Conservation (phyloP, 345 rosid species). For the Populus davidiana region DNA sequence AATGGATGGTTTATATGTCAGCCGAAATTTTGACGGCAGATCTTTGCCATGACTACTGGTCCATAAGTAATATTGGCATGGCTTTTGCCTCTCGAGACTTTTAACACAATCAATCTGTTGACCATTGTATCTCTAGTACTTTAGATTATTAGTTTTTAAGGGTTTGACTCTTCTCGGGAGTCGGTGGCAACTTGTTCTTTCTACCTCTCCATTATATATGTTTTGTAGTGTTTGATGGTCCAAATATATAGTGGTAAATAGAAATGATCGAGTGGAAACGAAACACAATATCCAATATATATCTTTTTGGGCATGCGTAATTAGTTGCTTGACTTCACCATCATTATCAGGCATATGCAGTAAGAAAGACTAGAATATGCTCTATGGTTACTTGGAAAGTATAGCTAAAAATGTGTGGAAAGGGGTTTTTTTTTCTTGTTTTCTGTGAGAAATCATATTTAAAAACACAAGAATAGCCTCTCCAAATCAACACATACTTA, state of each 20-base stretch:
- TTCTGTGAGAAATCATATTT: too few relatives aligned
- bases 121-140: neutral
- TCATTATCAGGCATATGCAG: neutral
- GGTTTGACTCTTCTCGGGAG: slow-evolving; percentile 13
- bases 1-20: slow-evolving; percentile 6
- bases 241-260: neutral
- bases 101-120: neutral
- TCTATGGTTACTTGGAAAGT: neutral
- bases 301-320: neutral
- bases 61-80: neutral
- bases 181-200: neutral
- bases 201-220: neutral
- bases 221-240: neutral
- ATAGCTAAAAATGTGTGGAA: neutral
- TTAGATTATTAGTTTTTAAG: neutral
- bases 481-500: too few relatives aligned
- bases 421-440: too few relatives aligned
- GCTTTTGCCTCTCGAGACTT: neutral
- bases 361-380: neutral
- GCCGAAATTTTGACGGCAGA: slow-evolving; percentile 7
- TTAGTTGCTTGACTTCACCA: neutral
- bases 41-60: neutral
- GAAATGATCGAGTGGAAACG: neutral
- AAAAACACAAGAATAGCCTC: too few relatives aligned
- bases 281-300: neutral